A percentile compares a stretch with the other conserved stretches of the same genome.
These are phyloP conservation scores for Acanthamoeba royreba DNA, from an alignment of 208 protist species.

Conservation along the genomic window DNA sequence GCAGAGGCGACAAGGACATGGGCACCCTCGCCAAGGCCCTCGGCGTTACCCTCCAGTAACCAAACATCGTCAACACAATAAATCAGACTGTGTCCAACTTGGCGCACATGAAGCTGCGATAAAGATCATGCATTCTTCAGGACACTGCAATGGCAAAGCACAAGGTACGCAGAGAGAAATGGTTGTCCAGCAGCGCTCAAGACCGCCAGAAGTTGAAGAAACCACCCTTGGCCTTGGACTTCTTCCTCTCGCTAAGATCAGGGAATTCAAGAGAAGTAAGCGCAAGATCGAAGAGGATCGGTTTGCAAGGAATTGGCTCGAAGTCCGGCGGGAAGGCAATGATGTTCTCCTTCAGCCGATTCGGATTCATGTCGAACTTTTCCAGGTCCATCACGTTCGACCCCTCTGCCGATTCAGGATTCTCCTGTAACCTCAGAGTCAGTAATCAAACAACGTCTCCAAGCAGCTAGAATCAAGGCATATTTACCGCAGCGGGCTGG, in stretches of 20 bases:
- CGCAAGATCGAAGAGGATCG: conserved; percentile 53
- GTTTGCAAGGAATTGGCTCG: conserved; percentile 47
- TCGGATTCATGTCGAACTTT: neutral
- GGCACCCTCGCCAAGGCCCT: conserved; percentile 42
- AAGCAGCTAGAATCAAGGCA: neutral
- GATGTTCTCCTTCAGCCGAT: neutral
- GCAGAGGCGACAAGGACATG: conserved; percentile 86
- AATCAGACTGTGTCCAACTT: neutral
- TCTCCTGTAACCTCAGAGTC: neutral
- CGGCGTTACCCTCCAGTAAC: neutral
- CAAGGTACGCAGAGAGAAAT: no score
- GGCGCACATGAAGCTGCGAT: neutral
- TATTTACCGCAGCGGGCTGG: no score
- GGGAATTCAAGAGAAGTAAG: neutral
- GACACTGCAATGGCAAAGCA: no score
- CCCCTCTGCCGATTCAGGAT: neutral
- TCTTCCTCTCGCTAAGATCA: conserved; percentile 22
- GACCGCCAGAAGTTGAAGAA: conserved; percentile 45
- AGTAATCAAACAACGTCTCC: neutral
- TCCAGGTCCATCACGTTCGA: neutral
- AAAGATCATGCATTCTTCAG: no score
- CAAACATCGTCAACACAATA: neutral
- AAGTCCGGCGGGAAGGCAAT: conserved; percentile 41
- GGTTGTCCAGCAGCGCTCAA: no score
- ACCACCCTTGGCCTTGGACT: conserved; percentile 1